Conservation (phyloP, 345 rosid species). For the Acer campestre region DNA sequence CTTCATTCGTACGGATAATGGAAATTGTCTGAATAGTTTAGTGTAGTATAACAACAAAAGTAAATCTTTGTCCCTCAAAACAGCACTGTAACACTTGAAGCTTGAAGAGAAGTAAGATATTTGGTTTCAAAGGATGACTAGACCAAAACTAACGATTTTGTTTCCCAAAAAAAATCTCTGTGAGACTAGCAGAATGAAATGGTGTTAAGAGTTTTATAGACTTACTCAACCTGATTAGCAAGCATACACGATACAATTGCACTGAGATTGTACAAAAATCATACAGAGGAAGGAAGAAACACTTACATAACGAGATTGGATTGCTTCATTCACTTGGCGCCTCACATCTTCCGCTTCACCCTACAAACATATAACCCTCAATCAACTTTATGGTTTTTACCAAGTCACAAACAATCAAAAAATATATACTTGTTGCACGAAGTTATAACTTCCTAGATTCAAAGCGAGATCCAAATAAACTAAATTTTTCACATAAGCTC, state of each 20-base stretch:
- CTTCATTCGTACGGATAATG: background rate
- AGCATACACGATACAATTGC: background rate
- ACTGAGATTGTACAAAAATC: background rate
- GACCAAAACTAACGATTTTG: background rate
- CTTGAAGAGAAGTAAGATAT: background rate
- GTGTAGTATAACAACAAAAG: background rate
- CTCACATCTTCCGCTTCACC: conserved; percentile 90
- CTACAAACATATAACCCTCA: conserved; percentile 37
- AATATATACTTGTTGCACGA: background rate
- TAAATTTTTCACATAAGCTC: background rate
- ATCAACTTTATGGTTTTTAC: background rate
- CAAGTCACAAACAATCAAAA: background rate
- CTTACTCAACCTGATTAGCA: background rate
- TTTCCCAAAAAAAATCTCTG: background rate
- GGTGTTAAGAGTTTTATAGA: background rate
- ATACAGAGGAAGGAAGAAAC: conserved; percentile 23
- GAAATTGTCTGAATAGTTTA: background rate
- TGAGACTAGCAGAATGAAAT: background rate
- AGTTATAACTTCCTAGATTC: background rate
- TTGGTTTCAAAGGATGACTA: background rate
- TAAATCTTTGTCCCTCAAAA: background rate
- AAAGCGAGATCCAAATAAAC: background rate
- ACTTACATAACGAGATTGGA: conserved; percentile 76
- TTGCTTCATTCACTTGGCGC: conserved; percentile 89
- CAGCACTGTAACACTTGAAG: background rate